Conservation (phyloP, 305 asterid genomes). For the Rubia peregrina region DNA sequence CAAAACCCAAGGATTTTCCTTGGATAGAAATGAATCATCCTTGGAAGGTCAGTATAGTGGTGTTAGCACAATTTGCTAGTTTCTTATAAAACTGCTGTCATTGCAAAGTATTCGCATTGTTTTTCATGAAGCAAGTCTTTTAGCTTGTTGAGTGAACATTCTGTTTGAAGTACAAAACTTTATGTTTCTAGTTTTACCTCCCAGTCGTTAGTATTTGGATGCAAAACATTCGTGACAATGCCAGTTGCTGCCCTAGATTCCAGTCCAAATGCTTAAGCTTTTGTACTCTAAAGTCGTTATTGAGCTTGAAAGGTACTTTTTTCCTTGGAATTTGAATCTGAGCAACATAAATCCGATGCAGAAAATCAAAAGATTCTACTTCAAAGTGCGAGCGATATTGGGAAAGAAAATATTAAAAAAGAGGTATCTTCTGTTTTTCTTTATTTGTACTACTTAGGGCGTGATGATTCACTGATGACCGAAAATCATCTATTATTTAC, state of each 20-base stretch:
- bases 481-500: neutral
- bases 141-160: neutral
- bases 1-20: slow-evolving; percentile 22
- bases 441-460: neutral
- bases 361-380: slow-evolving; percentile 27
- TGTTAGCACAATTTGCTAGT: neutral
- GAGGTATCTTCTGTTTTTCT: slow-evolving; percentile 33
- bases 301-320: slow-evolving; percentile 26
- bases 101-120: neutral
- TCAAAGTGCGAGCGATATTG: slow-evolving; percentile 25
- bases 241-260: slow-evolving; percentile 2
- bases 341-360: slow-evolving; percentile 25
- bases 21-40: slow-evolving; percentile 26
- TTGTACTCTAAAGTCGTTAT: slow-evolving; percentile 7
- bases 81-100: neutral
- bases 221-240: neutral
- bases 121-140: slow-evolving; percentile 3
- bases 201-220: neutral
- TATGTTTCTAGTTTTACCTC: slow-evolving; percentile 3
- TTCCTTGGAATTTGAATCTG: slow-evolving; percentile 15
- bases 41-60: slow-evolving; percentile 37
- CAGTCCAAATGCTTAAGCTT: neutral
- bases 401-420: slow-evolving; percentile 27
- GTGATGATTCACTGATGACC: neutral
- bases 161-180: neutral